Evolutionary conservation across 768 basidiomycete genomes (phyloP), one percentile per base, ranked within the genome.

Genomic region (Macrolepiota fuliginosa): DNA sequence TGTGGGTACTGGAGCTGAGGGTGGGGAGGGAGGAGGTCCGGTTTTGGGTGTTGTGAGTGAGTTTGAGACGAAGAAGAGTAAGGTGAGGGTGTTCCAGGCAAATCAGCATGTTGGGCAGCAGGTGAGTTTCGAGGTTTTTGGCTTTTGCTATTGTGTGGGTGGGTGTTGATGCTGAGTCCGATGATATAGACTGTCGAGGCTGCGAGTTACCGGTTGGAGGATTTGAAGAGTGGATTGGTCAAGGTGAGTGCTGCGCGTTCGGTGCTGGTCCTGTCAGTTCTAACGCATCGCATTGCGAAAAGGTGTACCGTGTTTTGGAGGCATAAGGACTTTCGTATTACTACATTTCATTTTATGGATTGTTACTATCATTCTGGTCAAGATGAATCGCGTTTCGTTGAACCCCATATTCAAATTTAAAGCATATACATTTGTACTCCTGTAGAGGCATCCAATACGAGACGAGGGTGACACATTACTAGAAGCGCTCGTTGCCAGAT

Each of bases 121-220:
- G 83, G 90, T 89, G 63, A 63, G 84, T 78, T 39, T 55, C 56
- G 64, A 66, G 62, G 63, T 65, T 62, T 46, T 42, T 59, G 35
- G 53, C 22, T 47, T 51, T 29, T 35, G 27, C n/a, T 17, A n/a
- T 46, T 53, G 32, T 47, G 52, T 50, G 59, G 5, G 46, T 37
- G 27, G 32, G 61, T 25, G 50, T 50, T 46, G 10, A 62, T 11
- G 29, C 25, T 36, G 6, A 1, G 3, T n/a, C 17, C 5, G 5
- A 9, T 32, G 62, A 47, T 64, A 1, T 63, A 79, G 77, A 80
- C 78, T 64, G 88, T 94, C 32, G 92, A 94, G 68, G 80, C 79
- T 54, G 88, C 84, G n/a, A 94, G 90, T 68, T 96, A 95, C 76
- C 83, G 91, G 58, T 74, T 94, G 72, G 93, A 96, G 45, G 94